A percentile compares a stretch with the other conserved stretches of the same genome.
phyloP scores from a whole-genome alignment of 768 basidiomycete species.

The Russula earlei region DNA sequence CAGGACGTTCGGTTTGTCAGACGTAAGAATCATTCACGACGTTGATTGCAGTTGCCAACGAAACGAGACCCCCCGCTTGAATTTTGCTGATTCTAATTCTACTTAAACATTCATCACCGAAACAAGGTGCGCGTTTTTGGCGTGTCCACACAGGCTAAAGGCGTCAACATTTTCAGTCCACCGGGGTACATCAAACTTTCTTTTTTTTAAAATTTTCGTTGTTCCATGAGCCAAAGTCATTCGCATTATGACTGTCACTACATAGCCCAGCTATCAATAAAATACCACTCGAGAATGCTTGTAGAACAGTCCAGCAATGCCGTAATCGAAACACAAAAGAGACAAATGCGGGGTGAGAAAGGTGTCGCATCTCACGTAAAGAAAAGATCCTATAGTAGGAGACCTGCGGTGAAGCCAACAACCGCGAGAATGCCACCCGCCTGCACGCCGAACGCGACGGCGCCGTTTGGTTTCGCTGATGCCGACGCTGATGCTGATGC shows the following conservation, averaged over 20 bases:
- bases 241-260: conserved; percentile 12
- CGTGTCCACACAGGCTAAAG: too few relatives aligned
- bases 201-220: neutral
- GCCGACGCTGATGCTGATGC: neutral
- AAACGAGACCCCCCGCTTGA: too few relatives aligned
- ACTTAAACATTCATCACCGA: too few relatives aligned
- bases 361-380: conserved; percentile 1
- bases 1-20: too few relatives aligned
- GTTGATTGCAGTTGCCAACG: too few relatives aligned
- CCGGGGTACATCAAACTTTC: too few relatives aligned
- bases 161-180: neutral
- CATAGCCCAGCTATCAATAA: conserved; percentile 20
- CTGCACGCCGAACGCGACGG: neutral
- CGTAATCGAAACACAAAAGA: neutral
- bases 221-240: neutral
- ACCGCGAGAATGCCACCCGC: conserved; percentile 13
- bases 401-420: conserved; percentile 14
- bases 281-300: neutral
- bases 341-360: neutral
- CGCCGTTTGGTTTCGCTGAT: neutral
- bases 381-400: conserved; percentile 7
- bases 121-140: too few relatives aligned
- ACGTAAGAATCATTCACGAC: too few relatives aligned
- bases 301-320: neutral
- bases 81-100: too few relatives aligned